Percentiles rank a stretch among this genome's conserved stretches.
Evolutionary conservation across 2,329 filamentous ascomycete species (phyloP).

Genomic region (Fusarium algeriense): DNA sequence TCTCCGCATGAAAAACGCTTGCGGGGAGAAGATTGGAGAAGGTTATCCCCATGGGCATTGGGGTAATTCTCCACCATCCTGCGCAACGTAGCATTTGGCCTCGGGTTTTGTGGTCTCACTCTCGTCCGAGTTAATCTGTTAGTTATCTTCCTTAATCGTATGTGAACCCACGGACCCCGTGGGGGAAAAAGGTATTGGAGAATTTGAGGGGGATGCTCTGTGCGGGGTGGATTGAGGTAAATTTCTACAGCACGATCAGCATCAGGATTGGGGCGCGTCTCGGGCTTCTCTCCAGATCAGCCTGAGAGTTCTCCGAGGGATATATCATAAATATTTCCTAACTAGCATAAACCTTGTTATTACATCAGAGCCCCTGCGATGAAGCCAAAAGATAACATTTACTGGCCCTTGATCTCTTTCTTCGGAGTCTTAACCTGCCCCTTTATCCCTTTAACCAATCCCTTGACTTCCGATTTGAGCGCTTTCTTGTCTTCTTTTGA

Average conservation of each 20-base stretch:
- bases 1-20: neutral
- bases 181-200: constrained; percentile 9
- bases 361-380: neutral
- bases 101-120: neutral
- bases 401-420: constrained; percentile 3
- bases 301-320: neutral
- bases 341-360: neutral
- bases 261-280: constrained; percentile 5
- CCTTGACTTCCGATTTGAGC: constrained; percentile 32
- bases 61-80: constrained; percentile 1
- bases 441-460: constrained; percentile 22
- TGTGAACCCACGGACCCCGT: constrained; percentile 1
- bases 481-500: constrained; percentile 35
- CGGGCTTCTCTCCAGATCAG: constrained; percentile 12
- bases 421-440: constrained; percentile 9
- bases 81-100: constrained; percentile 10
- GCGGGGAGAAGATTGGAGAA: constrained; percentile 22
- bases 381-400: neutral
- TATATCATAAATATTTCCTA: neutral
- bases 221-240: constrained; percentile 18
- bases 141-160: neutral
- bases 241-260: neutral
- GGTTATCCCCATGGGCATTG: constrained; percentile 13
- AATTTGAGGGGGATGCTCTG: constrained; percentile 9
- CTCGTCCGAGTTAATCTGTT: neutral